Conservation (phyloP, 2,329 filamentous ascomycete genomes). For the Fusarium scirpi region DNA sequence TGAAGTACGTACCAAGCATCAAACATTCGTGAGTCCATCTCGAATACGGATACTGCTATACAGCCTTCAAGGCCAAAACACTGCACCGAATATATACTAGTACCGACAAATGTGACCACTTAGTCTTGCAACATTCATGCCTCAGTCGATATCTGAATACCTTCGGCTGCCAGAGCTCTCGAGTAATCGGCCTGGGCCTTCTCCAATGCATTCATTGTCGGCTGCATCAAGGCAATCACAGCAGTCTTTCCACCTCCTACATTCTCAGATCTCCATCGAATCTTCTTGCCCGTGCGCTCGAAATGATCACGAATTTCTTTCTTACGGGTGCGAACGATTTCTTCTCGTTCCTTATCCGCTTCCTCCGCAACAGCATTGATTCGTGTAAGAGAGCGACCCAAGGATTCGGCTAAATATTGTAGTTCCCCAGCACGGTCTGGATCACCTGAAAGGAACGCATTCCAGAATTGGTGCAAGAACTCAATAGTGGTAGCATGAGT, state of each 20-base stretch:
- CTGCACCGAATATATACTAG: neutral
- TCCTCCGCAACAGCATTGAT: constrained; percentile 84
- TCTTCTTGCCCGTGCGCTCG: constrained; percentile 78
- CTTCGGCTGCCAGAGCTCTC: constrained; percentile 75
- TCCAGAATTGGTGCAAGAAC: constrained; percentile 98
- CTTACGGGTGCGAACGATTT: constrained; percentile 74
- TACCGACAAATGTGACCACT: neutral
- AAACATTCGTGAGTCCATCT: neutral
- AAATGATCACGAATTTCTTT: constrained; percentile 77
- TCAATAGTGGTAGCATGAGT: constrained; percentile 95
- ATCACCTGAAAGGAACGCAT: constrained; percentile 89
- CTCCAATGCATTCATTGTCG: constrained; percentile 77
- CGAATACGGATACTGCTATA: neutral
- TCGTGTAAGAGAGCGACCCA: constrained; percentile 80
- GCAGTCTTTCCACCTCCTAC: constrained; percentile 81
- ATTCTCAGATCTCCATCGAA: constrained; percentile 74
- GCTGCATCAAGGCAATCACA: constrained; percentile 80
- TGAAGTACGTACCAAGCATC: neutral
- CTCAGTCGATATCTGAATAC: constrained; percentile 62
- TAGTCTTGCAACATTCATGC: constrained; percentile 11
- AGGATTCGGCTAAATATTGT: constrained; percentile 82
- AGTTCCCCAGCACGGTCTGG: constrained; percentile 83
- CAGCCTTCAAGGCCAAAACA: neutral
- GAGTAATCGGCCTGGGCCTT: constrained; percentile 79
- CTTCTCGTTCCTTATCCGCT: constrained; percentile 79